phyloP scores from a whole-genome alignment of 805 yeast species.

The Zygoascus tannicola region DNA sequence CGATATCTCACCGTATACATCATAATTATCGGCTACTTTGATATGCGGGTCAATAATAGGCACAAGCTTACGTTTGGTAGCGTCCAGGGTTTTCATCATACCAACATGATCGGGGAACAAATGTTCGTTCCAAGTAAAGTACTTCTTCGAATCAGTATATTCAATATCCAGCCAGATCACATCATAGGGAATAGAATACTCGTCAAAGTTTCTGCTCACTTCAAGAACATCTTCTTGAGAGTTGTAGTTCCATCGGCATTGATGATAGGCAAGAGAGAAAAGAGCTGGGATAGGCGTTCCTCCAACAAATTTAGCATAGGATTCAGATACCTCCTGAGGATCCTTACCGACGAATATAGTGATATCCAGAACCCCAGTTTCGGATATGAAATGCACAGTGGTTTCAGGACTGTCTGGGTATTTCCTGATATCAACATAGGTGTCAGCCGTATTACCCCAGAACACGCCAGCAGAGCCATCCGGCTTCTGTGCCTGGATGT shows the following conservation, averaged over 20 bases:
- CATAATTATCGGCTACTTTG: constrained; percentile 47
- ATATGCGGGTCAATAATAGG: constrained; percentile 89
- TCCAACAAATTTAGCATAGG: constrained; percentile 69
- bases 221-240: constrained; percentile 77
- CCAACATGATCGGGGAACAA: constrained; percentile 64
- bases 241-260: constrained; percentile 95
- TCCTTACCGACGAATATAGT: constrained; percentile 53
- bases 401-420: constrained; percentile 22
- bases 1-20: constrained; percentile 46
- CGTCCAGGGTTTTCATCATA: constrained; percentile 57
- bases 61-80: constrained; percentile 71
- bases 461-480: constrained; percentile 63
- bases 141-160: constrained; percentile 76
- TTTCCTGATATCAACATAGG: constrained; percentile 64
- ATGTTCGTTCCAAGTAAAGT: constrained; percentile 81
- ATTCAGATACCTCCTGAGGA: constrained; percentile 45
- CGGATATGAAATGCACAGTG: constrained; percentile 87
- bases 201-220: constrained; percentile 62
- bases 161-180: constrained; percentile 93
- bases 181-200: constrained; percentile 71
- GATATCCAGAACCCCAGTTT: constrained; percentile 74
- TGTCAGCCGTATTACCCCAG: constrained; percentile 91
- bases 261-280: constrained; percentile 85
- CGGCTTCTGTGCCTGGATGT: constrained; percentile 60
- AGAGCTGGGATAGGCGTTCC: constrained; percentile 60